Base-by-base conservation (phyloP, 805 yeast species). In the Saccharomycopsis amapae region DNA sequence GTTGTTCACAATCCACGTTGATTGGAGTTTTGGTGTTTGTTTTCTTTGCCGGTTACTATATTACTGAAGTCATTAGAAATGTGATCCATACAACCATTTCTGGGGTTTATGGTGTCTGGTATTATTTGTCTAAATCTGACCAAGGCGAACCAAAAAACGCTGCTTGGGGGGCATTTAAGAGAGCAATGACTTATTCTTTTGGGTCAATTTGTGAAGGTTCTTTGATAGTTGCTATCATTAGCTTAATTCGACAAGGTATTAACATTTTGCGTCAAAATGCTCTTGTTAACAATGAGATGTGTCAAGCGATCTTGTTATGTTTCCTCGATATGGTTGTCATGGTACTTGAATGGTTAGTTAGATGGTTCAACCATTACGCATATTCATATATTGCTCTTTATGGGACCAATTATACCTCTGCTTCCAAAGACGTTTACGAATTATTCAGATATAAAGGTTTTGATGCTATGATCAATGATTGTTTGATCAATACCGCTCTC, bases 141-240 rank as follows among this genome's bases (percentile, higher is more conserved):
- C 82, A 81, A 60, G 88, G 88, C 2, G 81, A 76, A 67, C 95
- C 96, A 26, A 71, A 60, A 55, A 72, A 75, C 68, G 90, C 95
- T 2, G 93, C 94, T 1, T 66, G 80, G 50, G 88, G 93, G 2
- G 81, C 96, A 2, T 77, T 88, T 53, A 76, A 70, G 56, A 73
- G 95, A 54, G 86, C 95, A 1, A 62, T 85, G 62, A 83, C 95
- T 3, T 83, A 80, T 59, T 85, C 95, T 7, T 82, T 88, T 57
- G 97, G 97, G 2, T 84, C 95, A 2, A 81, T 89, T 45, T 83
- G 95, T 60, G 83, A 85, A 58, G 96, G 96, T 0, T 81, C 87
- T 2, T 62, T 83, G 57, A 72, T 83, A 59, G 84, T 84, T 33
- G 77, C 86, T 0, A 51, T 86, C 22, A 72, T 87, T 51, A 90